Percentiles rank a stretch among this genome's conserved stretches.
These are phyloP conservation scores for Pichia californica DNA, from an alignment of 805 yeast species.

Conservation along the genomic window DNA sequence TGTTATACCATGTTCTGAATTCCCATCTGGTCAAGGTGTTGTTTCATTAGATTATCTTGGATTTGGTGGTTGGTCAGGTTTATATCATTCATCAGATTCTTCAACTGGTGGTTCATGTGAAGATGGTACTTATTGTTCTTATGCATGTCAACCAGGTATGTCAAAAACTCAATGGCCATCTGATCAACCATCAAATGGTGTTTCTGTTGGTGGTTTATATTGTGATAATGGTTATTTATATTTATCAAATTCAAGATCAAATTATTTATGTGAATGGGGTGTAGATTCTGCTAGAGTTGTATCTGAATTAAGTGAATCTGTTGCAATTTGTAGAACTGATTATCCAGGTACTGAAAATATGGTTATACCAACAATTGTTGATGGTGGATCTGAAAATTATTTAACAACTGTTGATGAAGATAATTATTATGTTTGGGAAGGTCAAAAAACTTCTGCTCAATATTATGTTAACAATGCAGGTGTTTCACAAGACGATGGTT, in stretches of 20 bases:
- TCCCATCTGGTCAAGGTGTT: constrained; percentile 84
- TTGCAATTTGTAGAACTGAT: constrained; percentile 96
- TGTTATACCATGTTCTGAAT: constrained; percentile 51
- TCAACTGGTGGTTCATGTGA: constrained; percentile 55
- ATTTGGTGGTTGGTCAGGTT: constrained; percentile 62
- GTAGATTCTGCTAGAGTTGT: constrained; percentile 59
- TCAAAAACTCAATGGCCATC: constrained; percentile 98
- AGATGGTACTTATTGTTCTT: constrained; percentile 93
- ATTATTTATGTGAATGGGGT: constrained; percentile 88
- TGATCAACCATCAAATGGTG: constrained; percentile 80
- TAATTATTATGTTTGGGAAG: constrained; percentile 75
- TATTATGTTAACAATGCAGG: constrained; percentile 98
- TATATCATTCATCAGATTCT: constrained; percentile 40
- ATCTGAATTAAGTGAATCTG: constrained; percentile 53
- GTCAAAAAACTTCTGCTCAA: constrained; percentile 83
- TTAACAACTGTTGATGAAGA: constrained; percentile 76
- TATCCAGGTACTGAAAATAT: constrained; percentile 99
- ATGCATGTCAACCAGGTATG: constrained; percentile 98
- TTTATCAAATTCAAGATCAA: constrained; percentile 63
- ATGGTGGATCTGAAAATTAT: constrained; percentile 57
- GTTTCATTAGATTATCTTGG: constrained; percentile 64
- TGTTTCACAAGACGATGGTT: constrained; percentile 82
- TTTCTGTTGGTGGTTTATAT: constrained; percentile 86
- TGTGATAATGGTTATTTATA: constrained; percentile 82
- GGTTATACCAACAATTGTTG: constrained; percentile 86